Percentiles rank a stretch among this genome's conserved stretches.
Evolutionary conservation across 1,284 basidiomycete species (phyloP).

Genomic region (Naganishia albida): DNA sequence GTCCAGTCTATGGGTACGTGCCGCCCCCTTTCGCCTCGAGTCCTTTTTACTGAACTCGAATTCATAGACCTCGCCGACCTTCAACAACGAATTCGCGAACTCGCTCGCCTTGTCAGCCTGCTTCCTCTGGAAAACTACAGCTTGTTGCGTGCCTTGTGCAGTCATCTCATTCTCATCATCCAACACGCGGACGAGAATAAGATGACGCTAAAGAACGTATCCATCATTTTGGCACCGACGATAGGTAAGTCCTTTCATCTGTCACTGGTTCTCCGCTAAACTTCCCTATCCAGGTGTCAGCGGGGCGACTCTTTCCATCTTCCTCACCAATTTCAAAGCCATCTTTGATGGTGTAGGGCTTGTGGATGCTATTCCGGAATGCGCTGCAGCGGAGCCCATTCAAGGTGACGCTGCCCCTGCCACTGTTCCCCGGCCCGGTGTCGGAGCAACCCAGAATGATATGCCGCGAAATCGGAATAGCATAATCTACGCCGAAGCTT

Average conservation of each 20-base stretch:
- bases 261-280: not conserved
- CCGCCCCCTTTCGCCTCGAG: not conserved
- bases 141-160: slow-evolving; percentile 84
- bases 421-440: not conserved
- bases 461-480: slow-evolving; percentile 48
- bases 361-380: not conserved
- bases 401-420: slow-evolving; percentile 12
- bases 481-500: slow-evolving; percentile 51
- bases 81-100: slow-evolving; percentile 81
- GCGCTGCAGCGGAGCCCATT: slow-evolving; percentile 31
- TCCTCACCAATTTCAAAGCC: slow-evolving; percentile 30
- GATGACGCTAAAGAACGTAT: slow-evolving; percentile 98
- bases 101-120: slow-evolving; percentile 79
- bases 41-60: not conserved
- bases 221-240: slow-evolving; percentile 95
- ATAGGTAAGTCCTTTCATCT: slow-evolving; percentile 55
- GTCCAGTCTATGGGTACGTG: slow-evolving; percentile 16
- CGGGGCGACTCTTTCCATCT: slow-evolving; percentile 21
- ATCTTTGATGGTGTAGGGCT: slow-evolving; percentile 28
- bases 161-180: slow-evolving; percentile 94
- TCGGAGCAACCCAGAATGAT: not conserved
- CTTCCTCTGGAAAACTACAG: slow-evolving; percentile 92
- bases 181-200: slow-evolving; percentile 88
- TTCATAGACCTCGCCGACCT: slow-evolving; percentile 77
- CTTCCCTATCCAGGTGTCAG: slow-evolving; percentile 15